Evolutionary conservation across 345 rosid genomes (phyloP), one percentile per base, ranked within the genome.

Genomic region (Citrus australasica): DNA sequence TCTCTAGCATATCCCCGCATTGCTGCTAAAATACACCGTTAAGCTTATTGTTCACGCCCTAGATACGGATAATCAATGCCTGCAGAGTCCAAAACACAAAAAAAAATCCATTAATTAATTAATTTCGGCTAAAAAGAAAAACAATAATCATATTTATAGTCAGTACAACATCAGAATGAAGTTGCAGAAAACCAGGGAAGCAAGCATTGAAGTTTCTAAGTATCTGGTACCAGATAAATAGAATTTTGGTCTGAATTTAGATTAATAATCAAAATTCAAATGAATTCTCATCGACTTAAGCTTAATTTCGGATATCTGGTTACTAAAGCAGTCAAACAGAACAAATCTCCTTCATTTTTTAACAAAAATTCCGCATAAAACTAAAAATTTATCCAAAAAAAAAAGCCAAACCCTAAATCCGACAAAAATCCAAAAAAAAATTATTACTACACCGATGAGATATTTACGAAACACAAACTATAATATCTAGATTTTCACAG

Each of bases 1-100:
- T 87, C 86, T 82, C 81, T 58, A 51, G 76, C 88, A 78, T 89
- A 86, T 66, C 76, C 87, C 80, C 81, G 65, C 93, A 90, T 91
- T 78, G 77, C 83, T 59, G 69, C 53, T 35, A 28, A 69, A 2
- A 28, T 60, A 32, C 71, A 65, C 71, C 7, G 8, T 14, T 48
- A 67, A 24, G 56, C 67, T 19, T 55, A 8, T 17, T 25, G 73
- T 19, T 56, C 51, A 38, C 35, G 24, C 73, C 48, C 73, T 56
- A 27, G 7, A 32, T 30, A 61, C 66, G 46, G 40, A 60, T 59
- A 38, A 51, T 24, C 2, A 53, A 70, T 74, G 48, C 69, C 84
- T 74, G 77, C 75, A 71, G 73, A 33, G 16, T 55, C 73, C 66
- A 48, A 51, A 48, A 59, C 21, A 37, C 46, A 48, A 48, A 46